Conservation (phyloP, 2,329 filamentous ascomycete species). For the Bipolaris victoriae region DNA sequence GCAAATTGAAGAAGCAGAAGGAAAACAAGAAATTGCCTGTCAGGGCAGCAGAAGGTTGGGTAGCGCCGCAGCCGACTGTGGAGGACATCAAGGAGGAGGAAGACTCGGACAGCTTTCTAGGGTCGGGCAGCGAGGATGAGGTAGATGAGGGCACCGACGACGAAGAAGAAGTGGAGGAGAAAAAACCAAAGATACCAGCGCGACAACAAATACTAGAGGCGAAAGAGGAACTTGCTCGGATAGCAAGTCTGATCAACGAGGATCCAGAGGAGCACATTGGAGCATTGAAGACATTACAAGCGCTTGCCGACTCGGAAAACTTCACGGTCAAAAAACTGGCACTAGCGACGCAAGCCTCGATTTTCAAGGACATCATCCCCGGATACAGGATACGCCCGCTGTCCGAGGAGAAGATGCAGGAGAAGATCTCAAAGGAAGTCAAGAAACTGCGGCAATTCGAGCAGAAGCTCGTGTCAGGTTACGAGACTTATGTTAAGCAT, state of each 20-base stretch:
- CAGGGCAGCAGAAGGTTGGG: conserved; percentile 77
- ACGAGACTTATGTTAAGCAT: conserved; percentile 82
- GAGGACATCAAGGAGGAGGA: conserved; percentile 59
- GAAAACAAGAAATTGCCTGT: conserved; percentile 82
- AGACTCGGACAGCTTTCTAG: conserved; percentile 69
- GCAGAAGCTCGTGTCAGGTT: conserved; percentile 82
- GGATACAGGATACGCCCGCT: conserved; percentile 91
- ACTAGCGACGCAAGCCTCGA: conserved; percentile 81
- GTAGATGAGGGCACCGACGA: conserved; percentile 55
- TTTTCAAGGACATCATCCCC: conserved; percentile 96
- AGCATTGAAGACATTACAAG: conserved; percentile 76
- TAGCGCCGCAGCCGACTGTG: conserved; percentile 61
- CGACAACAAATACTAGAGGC: conserved; percentile 82
- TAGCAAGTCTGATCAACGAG: conserved; percentile 83
- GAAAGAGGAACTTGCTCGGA: conserved; percentile 88
- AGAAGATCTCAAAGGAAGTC: conserved; percentile 91
- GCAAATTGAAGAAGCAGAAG: conserved; percentile 74
- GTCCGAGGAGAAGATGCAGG: conserved; percentile 73
- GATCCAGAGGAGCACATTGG: conserved; percentile 89
- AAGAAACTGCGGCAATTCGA: conserved; percentile 82
- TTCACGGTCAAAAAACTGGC: conserved; percentile 82
- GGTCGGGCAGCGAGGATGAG: conserved; percentile 60
- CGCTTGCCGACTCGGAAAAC: conserved; percentile 73
- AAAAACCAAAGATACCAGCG: conserved; percentile 70
- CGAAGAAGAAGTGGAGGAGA: conserved; percentile 48